Percentiles rank a stretch among this genome's conserved stretches.
Evolutionary conservation across 2,329 filamentous ascomycete genomes (phyloP).

Genomic region (Chaetothyriales sp.): DNA sequence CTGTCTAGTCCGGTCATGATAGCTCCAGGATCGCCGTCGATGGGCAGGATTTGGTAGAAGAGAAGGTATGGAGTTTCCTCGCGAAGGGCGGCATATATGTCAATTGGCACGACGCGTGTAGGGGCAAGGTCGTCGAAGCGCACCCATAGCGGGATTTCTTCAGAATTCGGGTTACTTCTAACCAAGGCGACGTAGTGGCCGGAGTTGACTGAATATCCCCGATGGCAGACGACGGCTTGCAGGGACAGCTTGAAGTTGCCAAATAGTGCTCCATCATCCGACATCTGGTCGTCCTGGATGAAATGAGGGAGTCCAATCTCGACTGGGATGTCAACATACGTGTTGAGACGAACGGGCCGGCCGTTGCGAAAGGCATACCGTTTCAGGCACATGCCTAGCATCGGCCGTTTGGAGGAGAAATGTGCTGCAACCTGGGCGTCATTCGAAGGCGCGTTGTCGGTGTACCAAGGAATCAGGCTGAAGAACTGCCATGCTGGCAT

Average conservation of each 20-base stretch:
- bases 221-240: conserved; percentile 84
- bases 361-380: conserved; percentile 67
- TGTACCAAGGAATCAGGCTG: conserved; percentile 85
- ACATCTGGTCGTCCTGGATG: conserved; percentile 61
- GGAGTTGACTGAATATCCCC: conserved; percentile 68
- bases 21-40: conserved; percentile 47
- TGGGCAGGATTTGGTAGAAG: conserved; percentile 88
- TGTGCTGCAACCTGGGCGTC: conserved; percentile 78
- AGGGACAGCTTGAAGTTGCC: conserved; percentile 88
- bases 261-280: conserved; percentile 52
- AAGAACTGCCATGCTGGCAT: conserved; percentile 98
- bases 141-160: conserved; percentile 63
- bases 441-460: conserved; percentile 45
- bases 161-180: conserved; percentile 42
- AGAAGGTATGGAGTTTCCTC: conserved; percentile 88
- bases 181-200: conserved; percentile 86
- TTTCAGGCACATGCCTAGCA: conserved; percentile 85
- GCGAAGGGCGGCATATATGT: conserved; percentile 62
- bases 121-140: conserved; percentile 76
- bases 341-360: conserved; percentile 55
- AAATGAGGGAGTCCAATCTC: conserved; percentile 76
- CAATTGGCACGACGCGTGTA: conserved; percentile 57
- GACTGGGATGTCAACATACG: conserved; percentile 79
- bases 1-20: conserved; percentile 23
- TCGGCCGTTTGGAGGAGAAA: conserved; percentile 65